Evolutionary conservation across 164 flowering plant genomes (phyloP).

Genomic region (Stephania cephalantha): DNA sequence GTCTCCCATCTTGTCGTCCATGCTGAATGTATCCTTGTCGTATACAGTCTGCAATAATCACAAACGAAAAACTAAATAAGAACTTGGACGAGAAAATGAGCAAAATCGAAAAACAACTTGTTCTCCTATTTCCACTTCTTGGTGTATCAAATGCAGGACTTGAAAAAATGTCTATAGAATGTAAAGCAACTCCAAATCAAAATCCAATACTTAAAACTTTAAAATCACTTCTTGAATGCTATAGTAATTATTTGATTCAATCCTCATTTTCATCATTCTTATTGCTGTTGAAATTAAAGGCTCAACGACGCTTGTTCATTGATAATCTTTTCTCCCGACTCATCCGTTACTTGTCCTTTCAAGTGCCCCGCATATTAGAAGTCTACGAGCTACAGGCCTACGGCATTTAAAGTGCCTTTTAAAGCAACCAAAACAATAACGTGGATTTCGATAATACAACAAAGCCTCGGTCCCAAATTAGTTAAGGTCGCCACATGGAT

Average conservation of each 20-base stretch:
- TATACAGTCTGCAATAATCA: constrained; percentile 44
- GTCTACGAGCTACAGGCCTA: background rate
- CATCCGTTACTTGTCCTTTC: background rate
- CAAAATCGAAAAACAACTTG: background rate
- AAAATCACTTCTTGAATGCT: too few relatives aligned
- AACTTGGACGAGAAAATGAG: background rate
- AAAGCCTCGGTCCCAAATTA: too few relatives aligned
- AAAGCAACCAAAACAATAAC: background rate
- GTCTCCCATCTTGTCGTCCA: constrained; percentile 74
- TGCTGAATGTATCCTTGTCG: constrained; percentile 59
- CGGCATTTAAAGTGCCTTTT: background rate
- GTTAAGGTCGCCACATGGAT: too few relatives aligned
- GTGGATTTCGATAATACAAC: too few relatives aligned
- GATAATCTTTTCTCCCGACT: background rate
- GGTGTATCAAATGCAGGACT: too few relatives aligned
- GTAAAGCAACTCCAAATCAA: too few relatives aligned
- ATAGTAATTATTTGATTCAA: background rate
- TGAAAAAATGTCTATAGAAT: too few relatives aligned
- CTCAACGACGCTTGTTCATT: background rate
- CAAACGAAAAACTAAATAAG: background rate
- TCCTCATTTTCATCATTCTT: background rate
- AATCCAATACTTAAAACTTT: too few relatives aligned
- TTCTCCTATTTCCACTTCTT: too few relatives aligned
- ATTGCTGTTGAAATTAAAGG: background rate
- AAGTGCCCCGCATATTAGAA: background rate